Evolutionary conservation across 2,329 filamentous ascomycete genomes (phyloP), one percentile per base, ranked within the genome.

Genomic region (Penicillium nordicum): DNA sequence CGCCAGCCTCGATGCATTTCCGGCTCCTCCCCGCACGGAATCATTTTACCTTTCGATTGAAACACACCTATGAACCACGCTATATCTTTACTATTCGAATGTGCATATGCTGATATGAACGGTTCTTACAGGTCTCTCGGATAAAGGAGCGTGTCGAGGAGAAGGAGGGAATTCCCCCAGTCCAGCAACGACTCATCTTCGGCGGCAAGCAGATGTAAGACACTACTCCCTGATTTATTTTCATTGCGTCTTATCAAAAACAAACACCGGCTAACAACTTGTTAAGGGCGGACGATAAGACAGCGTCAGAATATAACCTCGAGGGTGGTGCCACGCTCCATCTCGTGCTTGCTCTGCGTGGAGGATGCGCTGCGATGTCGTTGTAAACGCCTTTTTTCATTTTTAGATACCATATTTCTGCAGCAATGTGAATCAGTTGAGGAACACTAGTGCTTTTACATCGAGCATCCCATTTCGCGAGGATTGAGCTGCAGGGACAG

Each of bases 121-220:
- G 16, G 3, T 14, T 27, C 0, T 21, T 45, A 23, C 64, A 96
- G 92, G 90, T 97, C 67, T 88, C 89, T 40, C 87, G 92, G 75
- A 97, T 99, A 82, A 99, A 99, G 83, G 94, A 97, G 79, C 92
- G 93, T 70, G 94, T 99, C 54, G 94, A 99, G 77, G 94, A 99
- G 81, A 97, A 97, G 79, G 94, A 97, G 74, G 94, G 94, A 55
- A 99, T 99, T 68, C 93, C 94, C 42, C 94, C 94, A 1, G 92
- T 94, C 18, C 94, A 99, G 78, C 94, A 99, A 78, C 88, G 94
- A 57, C 80, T 99, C 64, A 99, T 99, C 70, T 97, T 88, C 72
- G 92, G 93, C 52, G 94, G 94, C 70, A 99, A 99, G 81, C 94
- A 99, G 76, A 97, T 99, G 94, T 97, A 79, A 60, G 81, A 34